Evolutionary conservation across 1,284 basidiomycete genomes (phyloP).

Genomic region (Mycosarcoma mackinlayi): DNA sequence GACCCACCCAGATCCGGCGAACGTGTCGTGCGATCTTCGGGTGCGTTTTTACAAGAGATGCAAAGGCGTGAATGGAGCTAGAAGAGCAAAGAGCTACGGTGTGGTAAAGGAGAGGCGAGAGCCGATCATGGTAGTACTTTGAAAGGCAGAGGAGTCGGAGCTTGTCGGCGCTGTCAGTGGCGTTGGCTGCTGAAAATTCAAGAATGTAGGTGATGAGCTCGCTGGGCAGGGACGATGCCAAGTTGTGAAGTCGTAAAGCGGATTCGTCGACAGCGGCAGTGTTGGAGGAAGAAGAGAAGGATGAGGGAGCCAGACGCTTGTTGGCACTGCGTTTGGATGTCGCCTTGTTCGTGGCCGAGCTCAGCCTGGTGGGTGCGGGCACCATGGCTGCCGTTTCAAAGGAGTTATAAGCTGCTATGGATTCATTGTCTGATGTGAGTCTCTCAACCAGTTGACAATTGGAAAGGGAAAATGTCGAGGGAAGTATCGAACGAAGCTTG

Average conservation of each 20-base stretch:
- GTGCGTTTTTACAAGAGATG: slow-evolving; percentile 28
- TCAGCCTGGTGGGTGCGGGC: slow-evolving; percentile 34
- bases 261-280: slow-evolving; percentile 12
- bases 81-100: slow-evolving; percentile 40
- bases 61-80: slow-evolving; percentile 41
- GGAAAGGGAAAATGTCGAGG: background rate
- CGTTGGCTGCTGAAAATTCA: slow-evolving; percentile 27
- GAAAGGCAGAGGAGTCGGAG: slow-evolving; percentile 44
- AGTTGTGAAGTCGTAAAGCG: slow-evolving; percentile 12
- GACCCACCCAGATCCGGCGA: slow-evolving; percentile 60
- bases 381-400: slow-evolving; percentile 18
- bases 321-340: slow-evolving; percentile 9
- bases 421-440: slow-evolving; percentile 4
- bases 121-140: slow-evolving; percentile 28
- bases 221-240: slow-evolving; percentile 39
- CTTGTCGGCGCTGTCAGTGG: slow-evolving; percentile 15
- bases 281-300: background rate
- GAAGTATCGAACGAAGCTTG: background rate
- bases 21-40: slow-evolving; percentile 52
- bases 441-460: background rate
- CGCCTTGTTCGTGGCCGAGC: slow-evolving; percentile 21
- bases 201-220: slow-evolving; percentile 48
- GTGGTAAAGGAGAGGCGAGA: slow-evolving; percentile 44
- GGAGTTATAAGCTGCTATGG: background rate
- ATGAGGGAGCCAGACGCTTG: background rate